Evolutionary conservation across 2,329 filamentous ascomycete species (phyloP), one percentile per base, ranked within the genome.

Genomic region (Diaporthe sp.): DNA sequence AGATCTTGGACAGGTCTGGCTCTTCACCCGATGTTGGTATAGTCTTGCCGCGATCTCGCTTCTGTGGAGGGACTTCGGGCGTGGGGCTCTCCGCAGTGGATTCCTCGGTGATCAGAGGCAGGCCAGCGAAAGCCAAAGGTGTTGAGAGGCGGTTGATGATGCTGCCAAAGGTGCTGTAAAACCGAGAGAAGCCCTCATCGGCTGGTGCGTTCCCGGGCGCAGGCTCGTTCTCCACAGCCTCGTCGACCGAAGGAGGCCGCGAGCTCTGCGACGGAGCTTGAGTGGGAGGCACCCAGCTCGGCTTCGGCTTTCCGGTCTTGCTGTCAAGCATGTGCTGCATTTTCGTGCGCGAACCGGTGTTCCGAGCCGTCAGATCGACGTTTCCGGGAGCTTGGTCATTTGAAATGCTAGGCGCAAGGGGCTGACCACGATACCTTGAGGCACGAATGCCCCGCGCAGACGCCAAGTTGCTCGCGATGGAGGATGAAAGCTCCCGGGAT

Each of bases 141-240:
- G 96, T 95, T 0, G 96, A 97, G 17, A 98, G 91, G 79, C 93
- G 94, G 77, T 95, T 97, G 81, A 98, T 94, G 65, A 98, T 90
- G 72, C 91, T 95, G 73, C 96, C 95, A 80, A 98, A 98, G 1
- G 95, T 95, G 75, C 90, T 96, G 85, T 98, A 99, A 85, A 98
- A 99, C 72, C 92, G 92, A 9, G 94, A 91, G 82, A 98, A 99
- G 8, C 94, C 93, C 74, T 96, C 95, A 44, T 98, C 95, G 79
- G 84, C 86, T 3, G 80, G 78, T 3, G 74, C 62, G n/a, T 75
- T 74, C 61, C 9, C 73, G 67, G 46, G 42, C 53, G 78, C 44
- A 4, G 78, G 39, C 65, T 85, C 82, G n/a, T 80, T 79, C 2
- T 80, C 62, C 58, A 83, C 79, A 12, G 81, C 73, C 31, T 78